Evolutionary conservation across 495 filamentous ascomycete species (phyloP).

Genomic region (Podospora tetraspora): DNA sequence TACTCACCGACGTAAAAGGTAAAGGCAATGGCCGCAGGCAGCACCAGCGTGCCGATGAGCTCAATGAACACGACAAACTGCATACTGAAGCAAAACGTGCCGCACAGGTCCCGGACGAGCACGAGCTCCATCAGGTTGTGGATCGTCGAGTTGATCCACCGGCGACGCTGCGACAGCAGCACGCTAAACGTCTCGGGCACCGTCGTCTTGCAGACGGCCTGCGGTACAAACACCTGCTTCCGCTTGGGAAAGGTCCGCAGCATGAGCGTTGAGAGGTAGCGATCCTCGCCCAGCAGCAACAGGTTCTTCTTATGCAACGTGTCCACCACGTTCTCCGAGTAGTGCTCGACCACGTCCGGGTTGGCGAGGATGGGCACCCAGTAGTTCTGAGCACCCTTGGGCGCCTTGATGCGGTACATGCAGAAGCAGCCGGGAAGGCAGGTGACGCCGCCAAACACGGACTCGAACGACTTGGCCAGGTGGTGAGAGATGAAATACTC

Average conservation of each 20-base stretch:
- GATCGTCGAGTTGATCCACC: conserved; percentile 99
- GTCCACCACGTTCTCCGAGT: conserved; percentile 99
- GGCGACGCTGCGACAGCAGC: conserved; percentile 83
- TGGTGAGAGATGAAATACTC: conserved; percentile 99
- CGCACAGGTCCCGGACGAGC: conserved; percentile 91
- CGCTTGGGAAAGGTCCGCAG: conserved; percentile 98
- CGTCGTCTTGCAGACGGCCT: conserved; percentile 97
- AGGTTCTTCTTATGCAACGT: conserved; percentile 98
- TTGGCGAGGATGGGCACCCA: conserved; percentile 99
- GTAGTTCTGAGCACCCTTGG: conserved; percentile 97
- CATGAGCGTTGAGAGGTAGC: conserved; percentile 96
- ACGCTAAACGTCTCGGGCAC: conserved; percentile 92
- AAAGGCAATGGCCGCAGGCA: conserved; percentile 93
- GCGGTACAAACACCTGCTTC: conserved; percentile 97
- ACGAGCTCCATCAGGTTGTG: conserved; percentile 98
- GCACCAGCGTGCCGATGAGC: conserved; percentile 85
- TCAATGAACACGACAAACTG: conserved; percentile 98
- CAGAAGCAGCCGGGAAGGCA: conserved; percentile 99
- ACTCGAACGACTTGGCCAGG: conserved; percentile 93
- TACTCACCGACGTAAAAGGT: conserved; percentile 88
- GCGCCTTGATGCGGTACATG: conserved; percentile 99
- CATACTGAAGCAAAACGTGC: conserved; percentile 99
- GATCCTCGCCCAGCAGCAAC: conserved; percentile 91
- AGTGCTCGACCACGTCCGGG: conserved; percentile 97
- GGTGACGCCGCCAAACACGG: conserved; percentile 97